Conservation (phyloP, 805 yeast species). For the Zygotorulaspora chibaensis region DNA sequence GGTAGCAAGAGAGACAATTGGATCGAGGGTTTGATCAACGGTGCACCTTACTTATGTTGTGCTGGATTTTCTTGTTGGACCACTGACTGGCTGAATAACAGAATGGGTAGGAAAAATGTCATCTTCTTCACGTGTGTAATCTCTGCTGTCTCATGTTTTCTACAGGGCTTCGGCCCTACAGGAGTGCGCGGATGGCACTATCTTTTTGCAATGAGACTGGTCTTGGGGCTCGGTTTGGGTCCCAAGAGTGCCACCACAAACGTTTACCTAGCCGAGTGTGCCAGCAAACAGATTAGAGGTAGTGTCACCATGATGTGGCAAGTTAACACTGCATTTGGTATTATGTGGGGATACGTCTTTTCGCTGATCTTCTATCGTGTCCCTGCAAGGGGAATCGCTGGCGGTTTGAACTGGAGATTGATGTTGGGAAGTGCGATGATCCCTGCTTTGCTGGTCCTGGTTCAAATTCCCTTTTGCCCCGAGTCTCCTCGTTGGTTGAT, state of each 20-base stretch:
- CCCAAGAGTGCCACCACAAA: constrained; percentile 76
- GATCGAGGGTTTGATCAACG: constrained; percentile 57
- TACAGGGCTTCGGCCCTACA: constrained; percentile 54
- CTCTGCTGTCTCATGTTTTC: constrained; percentile 58
- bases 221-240: constrained; percentile 66
- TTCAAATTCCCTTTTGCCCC: constrained; percentile 64
- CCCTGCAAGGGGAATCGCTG: constrained; percentile 34
- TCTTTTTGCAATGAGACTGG: constrained; percentile 60
- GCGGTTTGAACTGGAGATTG: constrained; percentile 60
- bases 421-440: constrained; percentile 66
- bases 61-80: constrained; percentile 59
- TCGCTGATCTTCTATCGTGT: constrained; percentile 59
- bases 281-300: constrained; percentile 61
- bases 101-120: constrained; percentile 60
- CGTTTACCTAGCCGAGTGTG: constrained; percentile 63
- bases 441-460: constrained; percentile 57
- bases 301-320: constrained; percentile 72
- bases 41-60: constrained; percentile 67
- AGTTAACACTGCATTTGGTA: constrained; percentile 69
- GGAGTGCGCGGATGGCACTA: constrained; percentile 58
- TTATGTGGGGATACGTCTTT: constrained; percentile 66
- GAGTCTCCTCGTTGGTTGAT: constrained; percentile 76
- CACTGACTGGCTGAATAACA: constrained; percentile 54
- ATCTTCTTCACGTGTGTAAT: constrained; percentile 60
- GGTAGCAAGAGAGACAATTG: constrained; percentile 48